Percentiles rank a stretch among this genome's conserved stretches.
These are phyloP conservation scores for Trypanosoma mega DNA, from an alignment of 208 protist genomes.

Conservation along the genomic window DNA sequence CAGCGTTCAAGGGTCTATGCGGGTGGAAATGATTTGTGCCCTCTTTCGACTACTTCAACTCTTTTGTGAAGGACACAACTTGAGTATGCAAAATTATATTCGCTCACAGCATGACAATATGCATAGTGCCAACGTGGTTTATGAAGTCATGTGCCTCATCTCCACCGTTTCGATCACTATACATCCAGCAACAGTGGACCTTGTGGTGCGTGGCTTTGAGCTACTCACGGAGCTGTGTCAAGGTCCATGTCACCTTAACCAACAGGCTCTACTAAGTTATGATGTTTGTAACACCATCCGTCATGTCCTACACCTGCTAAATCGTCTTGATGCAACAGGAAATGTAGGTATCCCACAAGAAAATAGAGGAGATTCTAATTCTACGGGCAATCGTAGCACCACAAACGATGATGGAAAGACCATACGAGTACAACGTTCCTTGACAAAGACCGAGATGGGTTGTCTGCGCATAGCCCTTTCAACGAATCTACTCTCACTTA, in stretches of 20 bases:
- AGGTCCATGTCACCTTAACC: slow-evolving; percentile 88
- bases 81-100: slow-evolving; percentile 88
- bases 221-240: slow-evolving; percentile 92
- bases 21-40: slow-evolving; percentile 40
- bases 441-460: slow-evolving; percentile 38
- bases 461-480: slow-evolving; percentile 51
- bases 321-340: background rate
- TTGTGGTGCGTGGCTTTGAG: slow-evolving; percentile 64
- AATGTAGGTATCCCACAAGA: background rate
- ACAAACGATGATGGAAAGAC: background rate
- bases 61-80: slow-evolving; percentile 92
- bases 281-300: slow-evolving; percentile 51
- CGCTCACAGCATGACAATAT: slow-evolving; percentile 78
- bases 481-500: slow-evolving; percentile 59
- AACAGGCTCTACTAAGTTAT: slow-evolving; percentile 64
- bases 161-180: slow-evolving; percentile 47
- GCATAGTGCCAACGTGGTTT: slow-evolving; percentile 82
- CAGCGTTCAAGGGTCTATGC: slow-evolving; percentile 40
- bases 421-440: background rate
- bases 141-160: slow-evolving; percentile 73
- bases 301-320: slow-evolving; percentile 34
- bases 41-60: slow-evolving; percentile 91
- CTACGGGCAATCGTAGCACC: background rate
- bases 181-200: slow-evolving; percentile 44
- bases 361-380: slow-evolving; percentile 3